phyloP scores from a whole-genome alignment of 768 basidiomycete species.

The Tubosaeta sp. region DNA sequence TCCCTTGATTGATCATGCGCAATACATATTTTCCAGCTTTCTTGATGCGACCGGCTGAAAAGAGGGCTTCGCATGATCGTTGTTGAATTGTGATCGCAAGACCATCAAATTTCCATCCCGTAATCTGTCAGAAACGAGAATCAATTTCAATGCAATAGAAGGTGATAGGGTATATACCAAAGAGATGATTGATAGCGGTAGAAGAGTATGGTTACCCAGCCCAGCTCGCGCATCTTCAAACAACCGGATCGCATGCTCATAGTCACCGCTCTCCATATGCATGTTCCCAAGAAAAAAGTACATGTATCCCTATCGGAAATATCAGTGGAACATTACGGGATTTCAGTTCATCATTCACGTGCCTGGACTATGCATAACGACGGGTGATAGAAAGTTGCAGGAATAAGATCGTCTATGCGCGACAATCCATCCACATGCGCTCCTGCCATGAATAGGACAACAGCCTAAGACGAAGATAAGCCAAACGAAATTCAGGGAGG shows the following conservation, averaged over 20 bases:
- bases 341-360: neutral
- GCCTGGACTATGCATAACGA: neutral
- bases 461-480: no score
- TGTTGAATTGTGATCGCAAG: neutral
- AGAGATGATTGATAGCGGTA: neutral
- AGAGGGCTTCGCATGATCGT: conserved; percentile 2
- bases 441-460: no score
- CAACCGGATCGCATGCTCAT: neutral
- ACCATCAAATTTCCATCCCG: conserved; percentile 7
- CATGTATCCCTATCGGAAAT: neutral
- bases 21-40: neutral
- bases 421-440: no score
- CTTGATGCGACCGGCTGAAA: neutral
- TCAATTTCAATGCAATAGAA: neutral
- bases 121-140: neutral
- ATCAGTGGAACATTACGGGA: neutral
- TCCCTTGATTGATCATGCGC: neutral
- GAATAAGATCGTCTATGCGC: no score
- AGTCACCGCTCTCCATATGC: neutral
- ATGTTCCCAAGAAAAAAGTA: neutral
- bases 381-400: no score
- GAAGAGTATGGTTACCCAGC: no score
- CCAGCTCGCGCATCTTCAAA: neutral
- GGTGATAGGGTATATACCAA: neutral
- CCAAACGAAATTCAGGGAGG: no score